phyloP scores from a whole-genome alignment of 108 stramenopile genomes.

The Skeletonema menzelii region DNA sequence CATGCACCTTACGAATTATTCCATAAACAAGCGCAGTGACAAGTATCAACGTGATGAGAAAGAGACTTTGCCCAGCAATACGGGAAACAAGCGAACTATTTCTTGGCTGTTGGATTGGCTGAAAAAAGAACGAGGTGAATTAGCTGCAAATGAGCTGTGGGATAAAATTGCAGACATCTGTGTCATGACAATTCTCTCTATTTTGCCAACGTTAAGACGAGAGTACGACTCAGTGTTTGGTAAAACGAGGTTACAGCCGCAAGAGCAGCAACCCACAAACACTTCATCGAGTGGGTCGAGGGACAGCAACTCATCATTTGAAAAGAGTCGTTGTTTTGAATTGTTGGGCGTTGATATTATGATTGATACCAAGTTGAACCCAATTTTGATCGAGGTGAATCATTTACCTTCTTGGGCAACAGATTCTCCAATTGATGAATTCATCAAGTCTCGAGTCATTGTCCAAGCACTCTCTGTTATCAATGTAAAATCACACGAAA shows the following conservation, averaged over 20 bases:
- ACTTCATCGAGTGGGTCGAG: not conserved
- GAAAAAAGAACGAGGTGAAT: slow-evolving; percentile 39
- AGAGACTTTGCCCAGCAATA: slow-evolving; percentile 16
- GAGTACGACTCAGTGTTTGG: slow-evolving; percentile 54
- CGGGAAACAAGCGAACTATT: slow-evolving; percentile 70
- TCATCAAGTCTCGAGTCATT: slow-evolving; percentile 52
- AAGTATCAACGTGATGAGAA: slow-evolving; percentile 37
- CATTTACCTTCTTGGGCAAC: slow-evolving; percentile 58
- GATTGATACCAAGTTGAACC: slow-evolving; percentile 76
- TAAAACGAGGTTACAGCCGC: slow-evolving; percentile 6
- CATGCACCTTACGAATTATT: slow-evolving; percentile 92
- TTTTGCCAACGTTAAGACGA: slow-evolving; percentile 62
- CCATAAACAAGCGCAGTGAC: slow-evolving; percentile 67
- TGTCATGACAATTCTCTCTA: slow-evolving; percentile 65
- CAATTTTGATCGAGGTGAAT: slow-evolving; percentile 91
- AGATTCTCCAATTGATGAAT: slow-evolving; percentile 45
- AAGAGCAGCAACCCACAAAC: not conserved
- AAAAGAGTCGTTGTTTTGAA: slow-evolving; percentile 63
- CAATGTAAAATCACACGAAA: slow-evolving; percentile 33
- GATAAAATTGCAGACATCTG: slow-evolving; percentile 67
- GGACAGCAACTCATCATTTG: not conserved
- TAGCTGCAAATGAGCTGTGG: slow-evolving; percentile 54
- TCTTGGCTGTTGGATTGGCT: slow-evolving; percentile 76
- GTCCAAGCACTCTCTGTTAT: slow-evolving; percentile 43
- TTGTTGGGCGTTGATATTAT: slow-evolving; percentile 88